Conservation (phyloP, 148 eudicot species). For the Spergularia marina region DNA sequence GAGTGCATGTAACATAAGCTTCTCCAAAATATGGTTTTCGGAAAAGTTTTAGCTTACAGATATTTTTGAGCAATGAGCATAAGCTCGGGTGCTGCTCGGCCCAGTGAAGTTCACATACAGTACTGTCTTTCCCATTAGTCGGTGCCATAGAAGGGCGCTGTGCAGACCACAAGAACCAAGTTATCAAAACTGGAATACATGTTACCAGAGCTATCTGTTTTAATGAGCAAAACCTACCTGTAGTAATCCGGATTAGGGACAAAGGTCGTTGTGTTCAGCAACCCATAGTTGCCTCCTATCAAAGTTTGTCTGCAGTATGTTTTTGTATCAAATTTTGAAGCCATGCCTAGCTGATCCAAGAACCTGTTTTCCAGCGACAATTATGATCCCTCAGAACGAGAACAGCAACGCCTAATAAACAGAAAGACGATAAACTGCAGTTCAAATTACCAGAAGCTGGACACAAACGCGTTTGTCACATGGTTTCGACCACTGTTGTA, state of each 20-base stretch:
- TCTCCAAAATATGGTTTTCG: background rate
- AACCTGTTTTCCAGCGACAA: constrained; percentile 47
- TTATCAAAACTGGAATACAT: constrained; percentile 1
- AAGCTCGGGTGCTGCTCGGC: constrained; percentile 56
- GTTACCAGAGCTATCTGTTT: background rate
- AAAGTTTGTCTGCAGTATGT: constrained; percentile 82
- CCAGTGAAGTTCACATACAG: constrained; percentile 65
- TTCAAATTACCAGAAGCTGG: constrained; percentile 74
- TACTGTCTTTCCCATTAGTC: constrained; percentile 74
- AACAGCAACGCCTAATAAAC: background rate
- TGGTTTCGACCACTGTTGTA: constrained; percentile 77
- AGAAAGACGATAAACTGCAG: background rate
- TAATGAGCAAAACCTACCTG: constrained; percentile 43
- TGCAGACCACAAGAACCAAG: constrained; percentile 13
- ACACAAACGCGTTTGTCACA: constrained; percentile 74
- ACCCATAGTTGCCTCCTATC: constrained; percentile 91
- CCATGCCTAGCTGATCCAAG: constrained; percentile 83
- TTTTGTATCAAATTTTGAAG: constrained; percentile 62
- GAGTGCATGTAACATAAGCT: background rate
- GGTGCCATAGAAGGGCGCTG: constrained; percentile 96
- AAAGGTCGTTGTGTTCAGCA: constrained; percentile 76
- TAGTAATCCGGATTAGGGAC: constrained; percentile 94
- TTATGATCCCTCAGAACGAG: background rate
- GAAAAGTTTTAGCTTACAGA: constrained; percentile 48
- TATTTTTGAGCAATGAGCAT: constrained; percentile 80